phyloP scores from a whole-genome alignment of 192 early-diverging fungal species.

The Umbelopsis sp. region DNA sequence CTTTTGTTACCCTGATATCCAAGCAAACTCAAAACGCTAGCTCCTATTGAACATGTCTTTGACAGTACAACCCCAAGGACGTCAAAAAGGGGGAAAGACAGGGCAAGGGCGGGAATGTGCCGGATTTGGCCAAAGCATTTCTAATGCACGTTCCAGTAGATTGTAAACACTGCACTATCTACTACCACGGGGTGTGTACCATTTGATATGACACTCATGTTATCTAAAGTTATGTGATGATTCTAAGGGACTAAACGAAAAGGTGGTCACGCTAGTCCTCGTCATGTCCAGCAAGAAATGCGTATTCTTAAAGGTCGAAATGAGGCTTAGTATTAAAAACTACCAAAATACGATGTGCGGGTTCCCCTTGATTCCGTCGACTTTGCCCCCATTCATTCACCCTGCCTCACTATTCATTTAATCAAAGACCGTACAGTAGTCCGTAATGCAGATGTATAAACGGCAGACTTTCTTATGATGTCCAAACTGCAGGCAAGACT shows the following conservation, averaged over 20 bases:
- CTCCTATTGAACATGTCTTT: no score
- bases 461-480: neutral
- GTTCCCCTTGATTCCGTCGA: neutral
- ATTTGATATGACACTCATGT: no score
- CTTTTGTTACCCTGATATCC: no score
- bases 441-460: neutral
- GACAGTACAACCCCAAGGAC: no score
- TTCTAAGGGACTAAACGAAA: no score
- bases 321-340: no score
- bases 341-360: neutral
- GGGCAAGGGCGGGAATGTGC: constrained; percentile 23
- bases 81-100: neutral
- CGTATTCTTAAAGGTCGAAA: no score
- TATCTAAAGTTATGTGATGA: no score
- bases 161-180: neutral
- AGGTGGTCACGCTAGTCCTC: no score
- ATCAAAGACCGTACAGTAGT: neutral
- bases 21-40: no score
- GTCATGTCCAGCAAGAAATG: no score
- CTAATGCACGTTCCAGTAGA: constrained; percentile 18
- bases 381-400: neutral
- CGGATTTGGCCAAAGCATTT: constrained; percentile 9
- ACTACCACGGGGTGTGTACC: no score
- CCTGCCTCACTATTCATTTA: constrained; percentile 18
- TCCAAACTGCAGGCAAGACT: neutral